phyloP scores from a whole-genome alignment of 1,284 basidiomycete genomes.

The Trametes pubescens region DNA sequence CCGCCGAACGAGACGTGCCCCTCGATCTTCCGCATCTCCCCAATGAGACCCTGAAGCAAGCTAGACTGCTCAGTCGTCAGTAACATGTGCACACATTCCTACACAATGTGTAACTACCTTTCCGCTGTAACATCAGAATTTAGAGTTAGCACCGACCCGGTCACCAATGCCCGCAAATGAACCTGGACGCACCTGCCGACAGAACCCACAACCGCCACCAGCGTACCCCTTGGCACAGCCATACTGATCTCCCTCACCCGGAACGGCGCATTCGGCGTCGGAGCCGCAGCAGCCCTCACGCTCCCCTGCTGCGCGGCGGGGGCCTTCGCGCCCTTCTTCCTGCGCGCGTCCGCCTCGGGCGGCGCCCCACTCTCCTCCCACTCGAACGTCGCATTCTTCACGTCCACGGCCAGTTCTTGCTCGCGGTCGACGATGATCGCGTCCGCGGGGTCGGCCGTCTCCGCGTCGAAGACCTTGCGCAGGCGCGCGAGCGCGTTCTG shows the following conservation, averaged over 20 bases:
- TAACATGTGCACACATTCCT: neutral
- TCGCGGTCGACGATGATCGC: conserved; percentile 53
- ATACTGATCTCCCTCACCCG: conserved; percentile 61
- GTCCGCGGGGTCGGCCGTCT: conserved; percentile 52
- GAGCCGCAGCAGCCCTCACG: conserved; percentile 29
- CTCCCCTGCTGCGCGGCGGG: conserved; percentile 37
- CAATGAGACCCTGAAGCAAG: conserved; percentile 74
- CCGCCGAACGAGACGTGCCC: conserved; percentile 74
- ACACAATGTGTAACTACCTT: conserved; percentile 23
- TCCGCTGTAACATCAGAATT: conserved; percentile 20
- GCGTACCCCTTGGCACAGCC: conserved; percentile 61
- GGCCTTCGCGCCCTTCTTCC: conserved; percentile 32
- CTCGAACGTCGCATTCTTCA: conserved; percentile 66
- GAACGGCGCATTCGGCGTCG: conserved; percentile 48
- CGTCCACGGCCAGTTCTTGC: conserved; percentile 59
- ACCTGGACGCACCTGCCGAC: conserved; percentile 61
- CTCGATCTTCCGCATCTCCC: conserved; percentile 70
- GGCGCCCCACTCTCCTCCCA: conserved; percentile 58
- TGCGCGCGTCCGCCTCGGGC: conserved; percentile 13
- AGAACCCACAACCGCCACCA: conserved; percentile 73
- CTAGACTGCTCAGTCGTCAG: conserved; percentile 59
- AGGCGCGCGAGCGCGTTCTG: conserved; percentile 67
- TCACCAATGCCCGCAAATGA: neutral
- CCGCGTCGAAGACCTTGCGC: conserved; percentile 64
- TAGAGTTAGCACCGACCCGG: neutral